Base-by-base conservation (phyloP, 768 basidiomycete species). In the Suillus americanus region DNA sequence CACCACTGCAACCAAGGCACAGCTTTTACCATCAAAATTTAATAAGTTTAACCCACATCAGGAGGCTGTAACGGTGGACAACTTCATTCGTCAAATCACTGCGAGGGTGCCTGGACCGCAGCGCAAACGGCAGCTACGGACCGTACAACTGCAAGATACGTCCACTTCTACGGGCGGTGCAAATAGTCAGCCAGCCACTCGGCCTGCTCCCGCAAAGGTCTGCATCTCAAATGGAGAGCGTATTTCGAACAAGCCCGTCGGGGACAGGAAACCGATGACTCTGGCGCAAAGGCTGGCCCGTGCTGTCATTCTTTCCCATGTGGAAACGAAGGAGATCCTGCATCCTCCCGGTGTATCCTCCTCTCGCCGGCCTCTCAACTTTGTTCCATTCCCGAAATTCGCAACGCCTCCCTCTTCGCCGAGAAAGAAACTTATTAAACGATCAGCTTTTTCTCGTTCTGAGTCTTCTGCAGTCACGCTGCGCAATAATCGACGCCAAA, bases 321-420 rank as follows among this genome's bases (percentile, higher is more conserved):
- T 67, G 12, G 69, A 75, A 63, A 46, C 66, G 30, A 64, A 71
- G 37, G 64, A 60, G 18, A 54, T 72, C 63, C 35, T 54, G 43
- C 65, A 68, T 25, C 53, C 37, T 25, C 62, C 63, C 3, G 61
- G 67, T n/a, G 12, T 66, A 62, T 64, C 66, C 20, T 59, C 2
- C 62, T 43, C 68, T 8, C 71, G 71, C 0, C 72, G 69, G 14
- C 75, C 75, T 30, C 65, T 75, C 60, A 64, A 68, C 25, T 75
- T 75, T 33, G 75, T 75, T 8, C 64, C 72, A 54, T 63, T 71
- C 57, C 62, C 70, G 54, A 74, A 74, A 57, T 71, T 71, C 30
- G 8, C 65, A 8, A 23, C 45, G 12, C 65, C 55, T 18, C 56
- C 35, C 33, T 40, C 46, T 57, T 60, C 37, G 18, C 51, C 30